These are phyloP conservation scores for Rhizopogon vesiculosus DNA, from an alignment of 768 basidiomycete genomes.

Conservation along the genomic window DNA sequence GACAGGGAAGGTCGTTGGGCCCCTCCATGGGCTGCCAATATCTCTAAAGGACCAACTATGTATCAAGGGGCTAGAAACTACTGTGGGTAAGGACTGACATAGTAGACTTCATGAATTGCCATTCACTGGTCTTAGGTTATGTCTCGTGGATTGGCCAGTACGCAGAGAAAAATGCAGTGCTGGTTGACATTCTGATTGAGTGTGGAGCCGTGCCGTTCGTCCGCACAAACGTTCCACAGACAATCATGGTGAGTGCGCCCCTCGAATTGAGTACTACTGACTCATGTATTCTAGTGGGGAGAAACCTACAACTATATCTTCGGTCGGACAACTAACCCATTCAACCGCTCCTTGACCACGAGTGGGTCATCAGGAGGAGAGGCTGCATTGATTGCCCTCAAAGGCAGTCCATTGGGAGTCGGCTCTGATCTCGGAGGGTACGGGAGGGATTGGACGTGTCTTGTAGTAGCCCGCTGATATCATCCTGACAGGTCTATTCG, in stretches of 20 bases:
- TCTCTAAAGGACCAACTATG: slow-evolving; percentile 73
- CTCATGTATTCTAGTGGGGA: slow-evolving; percentile 45
- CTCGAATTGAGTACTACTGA: not conserved
- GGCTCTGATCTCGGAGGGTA: slow-evolving; percentile 82
- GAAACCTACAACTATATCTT: slow-evolving; percentile 79
- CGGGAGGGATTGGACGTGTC: not conserved
- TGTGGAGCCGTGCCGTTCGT: slow-evolving; percentile 69
- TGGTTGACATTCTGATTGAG: slow-evolving; percentile 60
- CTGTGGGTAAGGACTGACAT: slow-evolving; percentile 39
- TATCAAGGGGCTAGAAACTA: slow-evolving; percentile 64
- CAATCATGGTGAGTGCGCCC: slow-evolving; percentile 50
- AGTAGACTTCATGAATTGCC: not conserved
- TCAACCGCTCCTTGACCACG: slow-evolving; percentile 61
- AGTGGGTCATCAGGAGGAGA: slow-evolving; percentile 89
- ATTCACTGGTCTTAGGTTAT: slow-evolving; percentile 39
- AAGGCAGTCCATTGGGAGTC: slow-evolving; percentile 50
- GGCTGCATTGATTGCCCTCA: slow-evolving; percentile 60
- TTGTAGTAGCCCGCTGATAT: not conserved
- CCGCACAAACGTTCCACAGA: slow-evolving; percentile 71
- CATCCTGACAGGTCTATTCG: slow-evolving; percentile 52
- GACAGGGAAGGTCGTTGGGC: slow-evolving; percentile 64
- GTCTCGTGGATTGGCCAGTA: slow-evolving; percentile 65
- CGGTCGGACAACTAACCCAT: slow-evolving; percentile 73
- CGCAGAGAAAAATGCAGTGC: slow-evolving; percentile 51
- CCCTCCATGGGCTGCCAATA: slow-evolving; percentile 70